Conservation (phyloP, 768 basidiomycete genomes). For the Trametes maxima region DNA sequence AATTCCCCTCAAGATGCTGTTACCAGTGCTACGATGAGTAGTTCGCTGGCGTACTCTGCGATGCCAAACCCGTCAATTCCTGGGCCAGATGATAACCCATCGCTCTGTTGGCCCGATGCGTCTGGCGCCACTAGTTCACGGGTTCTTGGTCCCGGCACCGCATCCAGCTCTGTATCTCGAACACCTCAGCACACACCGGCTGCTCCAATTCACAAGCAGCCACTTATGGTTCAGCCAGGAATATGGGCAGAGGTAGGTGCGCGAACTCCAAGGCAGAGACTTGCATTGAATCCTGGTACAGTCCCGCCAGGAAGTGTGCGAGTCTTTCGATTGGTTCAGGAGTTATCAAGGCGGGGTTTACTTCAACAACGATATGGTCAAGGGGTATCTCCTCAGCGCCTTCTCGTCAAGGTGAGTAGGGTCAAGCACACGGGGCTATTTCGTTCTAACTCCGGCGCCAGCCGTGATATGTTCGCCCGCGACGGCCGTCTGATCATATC, state of each 20-base stretch:
- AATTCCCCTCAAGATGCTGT: no score
- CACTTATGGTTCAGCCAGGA: conserved; percentile 32
- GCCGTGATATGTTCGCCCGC: conserved; percentile 69
- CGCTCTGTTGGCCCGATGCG: no score
- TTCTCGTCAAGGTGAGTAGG: conserved; percentile 61
- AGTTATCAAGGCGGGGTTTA: conserved; percentile 86
- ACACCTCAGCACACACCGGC: not conserved
- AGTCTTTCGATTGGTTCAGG: conserved; percentile 72
- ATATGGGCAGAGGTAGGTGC: conserved; percentile 49
- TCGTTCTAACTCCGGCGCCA: conserved; percentile 31
- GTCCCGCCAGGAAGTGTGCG: conserved; percentile 87
- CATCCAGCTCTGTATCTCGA: not conserved
- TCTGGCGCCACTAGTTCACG: no score
- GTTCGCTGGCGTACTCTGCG: no score
- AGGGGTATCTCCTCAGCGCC: conserved; percentile 77
- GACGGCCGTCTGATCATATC: conserved; percentile 76
- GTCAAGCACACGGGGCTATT: not conserved
- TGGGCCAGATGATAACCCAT: no score
- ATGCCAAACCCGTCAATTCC: no score
- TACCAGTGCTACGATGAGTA: no score
- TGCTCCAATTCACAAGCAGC: conserved; percentile 17
- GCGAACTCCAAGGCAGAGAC: not conserved
- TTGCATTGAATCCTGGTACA: conserved; percentile 32
- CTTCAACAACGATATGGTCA: conserved; percentile 56
- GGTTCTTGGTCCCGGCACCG: no score